Evolutionary conservation across 2,329 filamentous ascomycete genomes (phyloP).

Genomic region (Ascocoryne sarcoides): DNA sequence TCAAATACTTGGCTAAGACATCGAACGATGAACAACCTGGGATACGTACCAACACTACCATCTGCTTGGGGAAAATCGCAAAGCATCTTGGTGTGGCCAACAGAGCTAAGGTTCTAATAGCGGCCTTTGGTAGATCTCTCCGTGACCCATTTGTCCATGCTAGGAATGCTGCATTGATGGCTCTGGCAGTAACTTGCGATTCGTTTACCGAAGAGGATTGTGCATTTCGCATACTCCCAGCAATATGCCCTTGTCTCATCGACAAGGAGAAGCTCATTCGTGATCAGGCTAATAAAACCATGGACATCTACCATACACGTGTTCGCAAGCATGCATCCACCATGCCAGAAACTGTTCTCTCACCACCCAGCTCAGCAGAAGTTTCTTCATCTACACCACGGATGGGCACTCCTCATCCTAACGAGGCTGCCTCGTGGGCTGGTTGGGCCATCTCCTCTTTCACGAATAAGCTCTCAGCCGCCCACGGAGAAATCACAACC

Average conservation of each 20-base stretch:
- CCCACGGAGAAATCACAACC: conserved; percentile 73
- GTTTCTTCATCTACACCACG: conserved; percentile 44
- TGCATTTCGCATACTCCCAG: conserved; percentile 72
- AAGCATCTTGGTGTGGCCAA: conserved; percentile 73
- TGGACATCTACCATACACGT: conserved; percentile 77
- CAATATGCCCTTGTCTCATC: conserved; percentile 73
- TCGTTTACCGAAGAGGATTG: conserved; percentile 86
- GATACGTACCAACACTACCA: conserved; percentile 96
- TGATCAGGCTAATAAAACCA: conserved; percentile 81
- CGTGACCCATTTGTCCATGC: conserved; percentile 93
- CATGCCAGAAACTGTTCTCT: conserved; percentile 74
- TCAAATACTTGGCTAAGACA: conserved; percentile 87
- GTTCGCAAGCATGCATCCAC: conserved; percentile 68
- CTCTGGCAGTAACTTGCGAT: conserved; percentile 76
- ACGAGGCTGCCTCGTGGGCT: conserved; percentile 65
- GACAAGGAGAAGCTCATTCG: conserved; percentile 95
- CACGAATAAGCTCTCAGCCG: conserved; percentile 82
- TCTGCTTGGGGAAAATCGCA: conserved; percentile 92
- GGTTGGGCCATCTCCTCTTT: conserved; percentile 99
- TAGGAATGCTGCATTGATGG: conserved; percentile 79
- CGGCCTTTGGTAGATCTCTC: conserved; percentile 82
- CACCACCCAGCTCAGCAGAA: conserved; percentile 47
- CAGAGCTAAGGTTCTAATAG: conserved; percentile 81
- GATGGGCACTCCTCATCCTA: conserved; percentile 69
- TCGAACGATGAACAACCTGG: conserved; percentile 96